phyloP scores from a whole-genome alignment of 441 rosid genomes.

The Populus hybrid region DNA sequence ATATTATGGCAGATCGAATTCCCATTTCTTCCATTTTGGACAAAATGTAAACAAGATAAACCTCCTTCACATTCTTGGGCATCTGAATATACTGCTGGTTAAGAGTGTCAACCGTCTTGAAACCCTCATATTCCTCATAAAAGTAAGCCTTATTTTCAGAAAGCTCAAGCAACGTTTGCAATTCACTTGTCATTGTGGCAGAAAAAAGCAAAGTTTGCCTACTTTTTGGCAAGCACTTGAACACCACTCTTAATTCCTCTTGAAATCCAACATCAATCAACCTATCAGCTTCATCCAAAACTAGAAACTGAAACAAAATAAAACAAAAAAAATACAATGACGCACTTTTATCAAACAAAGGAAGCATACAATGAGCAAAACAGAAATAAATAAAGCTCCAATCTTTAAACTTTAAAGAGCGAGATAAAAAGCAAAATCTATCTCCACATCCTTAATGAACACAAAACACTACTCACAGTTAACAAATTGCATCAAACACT shows the following conservation, averaged over 20 bases:
- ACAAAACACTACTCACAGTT: not conserved
- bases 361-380: not conserved
- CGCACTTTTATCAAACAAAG: not conserved
- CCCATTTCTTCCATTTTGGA: slow-evolving; percentile 85
- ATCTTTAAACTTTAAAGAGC: not conserved
- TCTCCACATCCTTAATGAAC: not conserved
- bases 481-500: not conserved
- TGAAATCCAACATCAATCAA: slow-evolving; percentile 94
- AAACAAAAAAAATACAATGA: not conserved
- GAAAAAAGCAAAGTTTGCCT: slow-evolving; percentile 91
- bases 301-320: slow-evolving; percentile 58
- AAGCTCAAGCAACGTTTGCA: slow-evolving; percentile 66
- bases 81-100: slow-evolving; percentile 70
- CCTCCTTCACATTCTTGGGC: slow-evolving; percentile 80
- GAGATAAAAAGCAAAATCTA: not conserved
- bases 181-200: slow-evolving; percentile 86
- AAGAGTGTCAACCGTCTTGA: slow-evolving; percentile 86
- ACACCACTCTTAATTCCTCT: slow-evolving; percentile 69
- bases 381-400: not conserved
- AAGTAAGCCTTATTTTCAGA: slow-evolving; percentile 89
- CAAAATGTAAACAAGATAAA: slow-evolving; percentile 69
- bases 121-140: slow-evolving; percentile 93
- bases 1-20: slow-evolving; percentile 84
- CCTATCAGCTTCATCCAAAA: slow-evolving; percentile 96
- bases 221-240: slow-evolving; percentile 67